Percentiles rank a stretch among this genome's conserved stretches.
phyloP scores from a whole-genome alignment of 2,329 filamentous ascomycete species.

The Phaeosphaeriaceae sp. region DNA sequence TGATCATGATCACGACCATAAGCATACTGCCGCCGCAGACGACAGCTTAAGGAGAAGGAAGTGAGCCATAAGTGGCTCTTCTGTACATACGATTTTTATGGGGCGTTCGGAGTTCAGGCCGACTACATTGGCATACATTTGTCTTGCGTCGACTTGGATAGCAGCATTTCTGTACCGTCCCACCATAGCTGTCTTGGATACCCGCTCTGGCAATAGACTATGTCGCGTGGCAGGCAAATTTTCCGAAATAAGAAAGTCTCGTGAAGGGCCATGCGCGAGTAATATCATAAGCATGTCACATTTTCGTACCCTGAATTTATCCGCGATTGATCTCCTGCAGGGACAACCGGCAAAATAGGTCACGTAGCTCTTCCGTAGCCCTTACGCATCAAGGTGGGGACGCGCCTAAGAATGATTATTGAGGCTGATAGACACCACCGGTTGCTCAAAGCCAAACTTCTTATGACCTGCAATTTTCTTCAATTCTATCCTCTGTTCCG shows the following conservation, averaged over 20 bases:
- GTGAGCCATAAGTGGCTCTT: constrained; percentile 22
- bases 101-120: constrained; percentile 33
- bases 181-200: not conserved
- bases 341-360: constrained; percentile 43
- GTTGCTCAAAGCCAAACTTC: constrained; percentile 14
- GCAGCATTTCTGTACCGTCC: not conserved
- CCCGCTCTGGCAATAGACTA: not conserved
- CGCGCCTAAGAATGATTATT: constrained; percentile 17
- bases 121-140: constrained; percentile 21
- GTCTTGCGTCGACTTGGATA: not conserved
- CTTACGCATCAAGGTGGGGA: constrained; percentile 20
- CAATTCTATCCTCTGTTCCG: not conserved
- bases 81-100: constrained; percentile 23
- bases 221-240: not conserved
- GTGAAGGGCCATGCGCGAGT: not conserved
- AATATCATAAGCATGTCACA: constrained; percentile 7
- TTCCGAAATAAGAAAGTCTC: constrained; percentile 2
- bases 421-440: constrained; percentile 26
- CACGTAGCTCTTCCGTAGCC: constrained; percentile 19
- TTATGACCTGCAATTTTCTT: constrained; percentile 13
- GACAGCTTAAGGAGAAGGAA: constrained; percentile 29
- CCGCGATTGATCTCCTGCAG: constrained; percentile 29
- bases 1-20: constrained; percentile 22
- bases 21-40: constrained; percentile 25
- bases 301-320: constrained; percentile 24